Evolutionary conservation across 176 grass and related monocot species (phyloP).

Genomic region (Oryza glumipatula): DNA sequence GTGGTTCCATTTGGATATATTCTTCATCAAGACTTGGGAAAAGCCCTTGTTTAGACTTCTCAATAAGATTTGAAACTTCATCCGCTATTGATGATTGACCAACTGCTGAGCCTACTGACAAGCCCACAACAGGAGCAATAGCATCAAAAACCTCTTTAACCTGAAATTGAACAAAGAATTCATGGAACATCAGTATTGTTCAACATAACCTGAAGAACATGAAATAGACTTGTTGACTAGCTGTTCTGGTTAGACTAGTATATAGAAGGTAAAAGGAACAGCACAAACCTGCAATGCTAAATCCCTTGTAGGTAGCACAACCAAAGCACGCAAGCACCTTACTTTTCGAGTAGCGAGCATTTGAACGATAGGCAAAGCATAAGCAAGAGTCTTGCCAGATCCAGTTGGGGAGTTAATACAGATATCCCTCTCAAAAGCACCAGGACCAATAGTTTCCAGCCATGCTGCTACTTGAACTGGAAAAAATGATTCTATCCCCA

Average conservation of each 20-base stretch:
- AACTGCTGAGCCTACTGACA: constrained; percentile 81
- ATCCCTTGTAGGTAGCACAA: constrained; percentile 88
- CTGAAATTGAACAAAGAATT: constrained; percentile 47
- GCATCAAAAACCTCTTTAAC: constrained; percentile 94
- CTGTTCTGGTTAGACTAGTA: neutral
- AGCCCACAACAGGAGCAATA: constrained; percentile 78
- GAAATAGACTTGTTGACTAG: neutral
- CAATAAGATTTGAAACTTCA: constrained; percentile 73
- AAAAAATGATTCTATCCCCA: constrained; percentile 78
- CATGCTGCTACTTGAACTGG: constrained; percentile 80
- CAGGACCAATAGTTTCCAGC: constrained; percentile 80
- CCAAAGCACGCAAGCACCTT: constrained; percentile 77
- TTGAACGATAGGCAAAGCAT: constrained; percentile 92
- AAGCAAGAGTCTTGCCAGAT: constrained; percentile 91
- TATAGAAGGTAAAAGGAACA: constrained; percentile 4
- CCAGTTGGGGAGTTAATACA: constrained; percentile 97
- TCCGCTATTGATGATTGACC: constrained; percentile 88
- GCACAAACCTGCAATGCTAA: constrained; percentile 81
- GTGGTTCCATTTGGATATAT: constrained; percentile 71
- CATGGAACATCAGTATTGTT: constrained; percentile 2
- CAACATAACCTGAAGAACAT: neutral
- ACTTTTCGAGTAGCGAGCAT: constrained; percentile 55
- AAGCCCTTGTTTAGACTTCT: constrained; percentile 64
- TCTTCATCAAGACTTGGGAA: constrained; percentile 70
- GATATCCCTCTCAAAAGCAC: constrained; percentile 91